Base-by-base conservation (phyloP, 2,329 filamentous ascomycete species). In the Microcyclospora pomicola region DNA sequence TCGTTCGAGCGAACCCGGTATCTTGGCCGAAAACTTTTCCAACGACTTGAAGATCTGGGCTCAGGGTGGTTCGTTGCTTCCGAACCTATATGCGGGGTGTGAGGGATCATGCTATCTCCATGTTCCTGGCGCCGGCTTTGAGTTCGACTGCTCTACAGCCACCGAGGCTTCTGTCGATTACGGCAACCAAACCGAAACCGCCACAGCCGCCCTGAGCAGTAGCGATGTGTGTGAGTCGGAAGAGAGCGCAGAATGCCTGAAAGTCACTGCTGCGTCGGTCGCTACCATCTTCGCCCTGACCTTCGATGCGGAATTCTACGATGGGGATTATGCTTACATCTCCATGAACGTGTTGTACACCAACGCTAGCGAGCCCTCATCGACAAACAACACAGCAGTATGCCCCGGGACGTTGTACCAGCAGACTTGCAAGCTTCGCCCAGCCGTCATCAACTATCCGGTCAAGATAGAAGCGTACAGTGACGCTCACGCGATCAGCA, bases 371-470 rank as follows among this genome's bases (percentile, higher is more conserved):
- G 7, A 5, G 10, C 35, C n/a, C 35, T 39, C 7, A 31, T 6
- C 15, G 31, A 30, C n/a, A 6, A 35, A 13, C 14, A 15, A 5
- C 27, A 33, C 32, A 32, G 38, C n/a, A 24, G 19, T 24, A 24
- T 24, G 19, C 7, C 19, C 19, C 4, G 19, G 19, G 7, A 24
- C 19, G 5, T 7, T 24, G 5, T 24, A 24, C 19, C 19, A 16
- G 10, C 48, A 49, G 31, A 45, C 28, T 5, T 52, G 49, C 29
- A 36, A 37, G 2, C 41, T 52, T 2, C 38, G 47, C 6, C 48
- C 49, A 3, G 49, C 49, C 0, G 37, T 46, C n/a, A 36, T 51
- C 35, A 41, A 40, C 27, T 52, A 52, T 24, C 44, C 48, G 2
- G 40, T 47, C 12, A 39, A 36, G 36, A 41, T 49, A 12, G 34